Conservation (phyloP, 192 early-diverging fungal genomes). For the Paraglomus brasilianum region DNA sequence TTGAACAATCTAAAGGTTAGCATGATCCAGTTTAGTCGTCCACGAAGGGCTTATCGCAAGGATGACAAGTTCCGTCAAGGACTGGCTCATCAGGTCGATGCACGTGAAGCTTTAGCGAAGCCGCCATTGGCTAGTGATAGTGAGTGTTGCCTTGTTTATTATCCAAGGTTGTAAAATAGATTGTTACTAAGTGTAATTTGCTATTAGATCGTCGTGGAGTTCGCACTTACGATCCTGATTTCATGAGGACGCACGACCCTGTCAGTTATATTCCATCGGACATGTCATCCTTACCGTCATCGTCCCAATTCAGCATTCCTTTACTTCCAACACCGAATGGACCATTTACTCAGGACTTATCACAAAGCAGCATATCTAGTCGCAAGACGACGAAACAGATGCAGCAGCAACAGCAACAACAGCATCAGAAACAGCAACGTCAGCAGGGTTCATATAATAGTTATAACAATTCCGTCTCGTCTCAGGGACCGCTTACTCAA, state of each 20-base stretch:
- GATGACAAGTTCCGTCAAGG: slow-evolving; percentile 61
- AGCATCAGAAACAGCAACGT: too few relatives aligned
- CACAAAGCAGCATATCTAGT: slow-evolving; percentile 50
- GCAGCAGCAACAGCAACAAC: too few relatives aligned
- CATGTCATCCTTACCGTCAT: slow-evolving; percentile 40
- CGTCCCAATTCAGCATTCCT: slow-evolving; percentile 51
- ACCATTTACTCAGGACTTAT: slow-evolving; percentile 62
- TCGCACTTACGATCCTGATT: slow-evolving; percentile 50
- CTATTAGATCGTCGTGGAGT: slow-evolving; percentile 44
- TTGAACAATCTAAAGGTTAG: slow-evolving; percentile 84
- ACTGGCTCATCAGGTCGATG: slow-evolving; percentile 57
- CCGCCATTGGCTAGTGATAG: slow-evolving; percentile 50
- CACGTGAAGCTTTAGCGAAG: slow-evolving; percentile 57
- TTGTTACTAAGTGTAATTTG: slow-evolving; percentile 9
- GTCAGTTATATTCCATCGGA: slow-evolving; percentile 53
- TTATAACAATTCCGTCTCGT: slow-evolving; percentile 31
- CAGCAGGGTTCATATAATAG: slow-evolving; percentile 35
- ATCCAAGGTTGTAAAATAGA: too few relatives aligned
- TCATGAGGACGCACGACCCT: slow-evolving; percentile 50
- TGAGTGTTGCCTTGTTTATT: slow-evolving; percentile 22
- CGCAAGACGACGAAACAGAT: slow-evolving; percentile 44
- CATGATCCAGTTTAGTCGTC: slow-evolving; percentile 85
- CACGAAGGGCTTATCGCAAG: slow-evolving; percentile 55
- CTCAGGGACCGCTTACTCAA: slow-evolving; percentile 44
- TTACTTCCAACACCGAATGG: slow-evolving; percentile 54